These are phyloP conservation scores for Mallotus nudiflorus DNA, from an alignment of 345 rosid genomes.

Conservation along the genomic window DNA sequence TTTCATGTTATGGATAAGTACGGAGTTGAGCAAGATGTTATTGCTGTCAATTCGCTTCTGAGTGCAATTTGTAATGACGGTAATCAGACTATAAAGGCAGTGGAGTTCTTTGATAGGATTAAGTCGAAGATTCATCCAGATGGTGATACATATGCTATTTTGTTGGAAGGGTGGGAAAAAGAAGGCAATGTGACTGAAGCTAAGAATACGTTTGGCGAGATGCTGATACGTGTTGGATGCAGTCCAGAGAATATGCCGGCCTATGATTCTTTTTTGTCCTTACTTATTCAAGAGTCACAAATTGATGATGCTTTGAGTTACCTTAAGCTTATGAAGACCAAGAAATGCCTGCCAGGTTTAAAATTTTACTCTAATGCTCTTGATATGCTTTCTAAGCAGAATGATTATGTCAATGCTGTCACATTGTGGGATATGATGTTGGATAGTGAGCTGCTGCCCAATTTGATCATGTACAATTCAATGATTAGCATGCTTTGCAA, in stretches of 20 bases:
- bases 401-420: slow-evolving; percentile 30
- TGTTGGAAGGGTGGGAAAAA: slow-evolving; percentile 66
- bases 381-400: slow-evolving; percentile 42
- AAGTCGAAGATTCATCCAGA: slow-evolving; percentile 42
- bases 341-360: slow-evolving; percentile 53
- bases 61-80: slow-evolving; percentile 46
- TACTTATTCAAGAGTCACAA: slow-evolving; percentile 33
- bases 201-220: slow-evolving; percentile 50
- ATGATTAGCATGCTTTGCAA: slow-evolving; percentile 49
- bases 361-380: slow-evolving; percentile 48
- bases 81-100: slow-evolving; percentile 35
- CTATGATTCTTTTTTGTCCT: slow-evolving; percentile 43
- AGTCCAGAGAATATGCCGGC: slow-evolving; percentile 25
- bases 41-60: slow-evolving; percentile 50
- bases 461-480: slow-evolving; percentile 48
- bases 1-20: slow-evolving; percentile 58
- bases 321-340: slow-evolving; percentile 45
- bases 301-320: slow-evolving; percentile 44
- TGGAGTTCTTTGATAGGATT: slow-evolving; percentile 42
- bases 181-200: slow-evolving; percentile 52
- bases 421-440: slow-evolving; percentile 49
- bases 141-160: slow-evolving; percentile 48
- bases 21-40: slow-evolving; percentile 44
- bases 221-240: slow-evolving; percentile 49
- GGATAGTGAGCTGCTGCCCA: slow-evolving; percentile 41